These are phyloP conservation scores for Jacaranda copaia DNA, from an alignment of 257 asterid genomes.

Conservation along the genomic window DNA sequence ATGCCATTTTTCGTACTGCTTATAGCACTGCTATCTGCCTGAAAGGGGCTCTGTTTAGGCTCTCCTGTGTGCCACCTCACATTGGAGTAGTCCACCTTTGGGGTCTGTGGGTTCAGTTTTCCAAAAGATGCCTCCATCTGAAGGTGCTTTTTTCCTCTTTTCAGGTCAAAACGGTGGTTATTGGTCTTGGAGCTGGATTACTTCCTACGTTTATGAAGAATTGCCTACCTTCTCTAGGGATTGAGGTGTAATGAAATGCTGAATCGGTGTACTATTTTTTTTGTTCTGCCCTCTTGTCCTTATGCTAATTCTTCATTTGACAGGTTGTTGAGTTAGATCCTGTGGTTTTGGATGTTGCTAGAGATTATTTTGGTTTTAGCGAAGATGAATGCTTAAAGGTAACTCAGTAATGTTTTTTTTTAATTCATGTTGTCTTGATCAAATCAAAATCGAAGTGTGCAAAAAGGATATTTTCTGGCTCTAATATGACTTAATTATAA, in stretches of 20 bases:
- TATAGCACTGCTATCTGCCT: not conserved
- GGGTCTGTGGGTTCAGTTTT: not conserved
- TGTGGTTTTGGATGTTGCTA: slow-evolving; percentile 76
- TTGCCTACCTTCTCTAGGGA: slow-evolving; percentile 58
- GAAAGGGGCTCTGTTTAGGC: slow-evolving; percentile 2
- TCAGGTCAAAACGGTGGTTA: slow-evolving; percentile 72
- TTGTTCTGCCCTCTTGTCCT: slow-evolving; percentile 30
- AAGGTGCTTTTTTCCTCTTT: slow-evolving; percentile 31
- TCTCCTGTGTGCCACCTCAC: not conserved
- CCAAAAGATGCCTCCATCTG: slow-evolving; percentile 10
- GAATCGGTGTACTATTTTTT: not conserved
- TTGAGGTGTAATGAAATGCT: slow-evolving; percentile 59
- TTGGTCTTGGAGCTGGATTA: slow-evolving; percentile 98
- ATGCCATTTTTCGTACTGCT: not conserved
- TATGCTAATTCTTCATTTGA: slow-evolving; percentile 38
- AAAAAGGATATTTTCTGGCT: not conserved
- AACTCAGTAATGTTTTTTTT: slow-evolving; percentile 9
- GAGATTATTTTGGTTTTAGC: slow-evolving; percentile 66
- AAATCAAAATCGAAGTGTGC: slow-evolving; percentile 17
- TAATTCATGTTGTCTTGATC: not conserved
- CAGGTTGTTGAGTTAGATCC: slow-evolving; percentile 91
- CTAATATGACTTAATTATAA: not conserved
- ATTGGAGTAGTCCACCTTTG: slow-evolving; percentile 22
- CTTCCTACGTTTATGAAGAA: slow-evolving; percentile 92
- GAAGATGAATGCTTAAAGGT: slow-evolving; percentile 82